A percentile compares a stretch with the other conserved stretches of the same genome.
Evolutionary conservation across 1,284 basidiomycete species (phyloP).

Genomic region (Tilletia horrida): DNA sequence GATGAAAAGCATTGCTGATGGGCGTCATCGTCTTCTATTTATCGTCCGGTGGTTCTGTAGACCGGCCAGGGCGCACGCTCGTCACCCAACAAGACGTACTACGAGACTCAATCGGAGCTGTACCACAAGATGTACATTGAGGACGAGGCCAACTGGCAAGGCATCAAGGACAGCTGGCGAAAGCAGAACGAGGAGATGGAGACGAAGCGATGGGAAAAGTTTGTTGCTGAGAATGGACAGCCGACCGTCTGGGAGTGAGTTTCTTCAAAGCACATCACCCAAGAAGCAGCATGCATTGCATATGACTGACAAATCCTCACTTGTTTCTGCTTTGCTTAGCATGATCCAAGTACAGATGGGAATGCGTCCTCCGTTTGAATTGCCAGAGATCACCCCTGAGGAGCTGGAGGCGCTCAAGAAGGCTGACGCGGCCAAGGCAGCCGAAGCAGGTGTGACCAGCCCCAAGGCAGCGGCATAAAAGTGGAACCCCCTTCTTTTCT

Average conservation of each 20-base stretch:
- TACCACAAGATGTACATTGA: constrained; percentile 18
- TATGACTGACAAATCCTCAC: not conserved
- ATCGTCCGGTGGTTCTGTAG: not conserved
- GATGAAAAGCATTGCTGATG: not conserved
- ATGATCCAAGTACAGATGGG: constrained; percentile 8
- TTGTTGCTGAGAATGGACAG: constrained; percentile 15
- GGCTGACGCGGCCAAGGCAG: constrained; percentile 3
- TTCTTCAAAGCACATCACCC: too few relatives aligned
- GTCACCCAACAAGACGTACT: not conserved
- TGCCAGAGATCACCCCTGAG: constrained; percentile 9
- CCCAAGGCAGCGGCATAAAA: not conserved
- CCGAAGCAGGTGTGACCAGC: not conserved
- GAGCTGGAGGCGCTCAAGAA: constrained; percentile 14
- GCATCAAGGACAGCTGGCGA: constrained; percentile 14
- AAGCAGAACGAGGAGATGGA: constrained; percentile 18
- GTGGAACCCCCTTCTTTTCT: not conserved
- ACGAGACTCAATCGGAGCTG: constrained; percentile 9
- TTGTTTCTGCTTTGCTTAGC: not conserved
- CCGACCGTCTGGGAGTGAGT: constrained; percentile 7
- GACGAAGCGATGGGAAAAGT: constrained; percentile 17
- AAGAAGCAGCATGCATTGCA: not conserved
- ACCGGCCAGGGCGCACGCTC: constrained; percentile 9
- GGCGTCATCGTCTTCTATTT: not conserved
- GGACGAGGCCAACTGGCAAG: constrained; percentile 12
- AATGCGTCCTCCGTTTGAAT: not conserved